Conservation (phyloP, 2,329 filamentous ascomycete species). For the Colletotrichum tofieldiae region DNA sequence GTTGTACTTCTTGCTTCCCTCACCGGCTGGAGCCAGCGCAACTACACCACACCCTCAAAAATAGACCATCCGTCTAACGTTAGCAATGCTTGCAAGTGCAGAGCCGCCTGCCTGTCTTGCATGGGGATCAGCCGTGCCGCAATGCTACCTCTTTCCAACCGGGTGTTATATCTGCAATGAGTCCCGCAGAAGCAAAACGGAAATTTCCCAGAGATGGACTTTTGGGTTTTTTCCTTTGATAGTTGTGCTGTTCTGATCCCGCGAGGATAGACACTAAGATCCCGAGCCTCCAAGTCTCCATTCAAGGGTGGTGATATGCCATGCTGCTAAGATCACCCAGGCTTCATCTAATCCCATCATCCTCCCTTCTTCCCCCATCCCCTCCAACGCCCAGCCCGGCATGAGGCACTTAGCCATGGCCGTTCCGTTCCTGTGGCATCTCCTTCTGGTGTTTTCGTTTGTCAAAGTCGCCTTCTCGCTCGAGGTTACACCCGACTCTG, state of each 20-base stretch:
- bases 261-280: no score
- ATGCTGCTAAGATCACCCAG: no score
- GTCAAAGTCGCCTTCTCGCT: constrained; percentile 50
- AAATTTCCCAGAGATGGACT: no score
- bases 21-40: constrained; percentile 6
- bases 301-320: no score
- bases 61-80: constrained; percentile 8
- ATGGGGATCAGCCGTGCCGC: constrained; percentile 22
- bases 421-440: background rate
- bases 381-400: no score
- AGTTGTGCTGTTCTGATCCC: no score
- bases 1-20: background rate
- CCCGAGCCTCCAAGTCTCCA: no score
- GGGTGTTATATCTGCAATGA: constrained; percentile 22
- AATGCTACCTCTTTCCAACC: constrained; percentile 6
- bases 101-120: constrained; percentile 40
- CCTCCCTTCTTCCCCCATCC: no score
- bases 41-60: constrained; percentile 27
- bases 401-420: no score
- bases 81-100: constrained; percentile 6
- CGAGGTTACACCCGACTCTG: constrained; percentile 66
- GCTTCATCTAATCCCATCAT: no score
- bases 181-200: no score
- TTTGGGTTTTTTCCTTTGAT: no score
- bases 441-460: constrained; percentile 40